Evolutionary conservation across 1,139 yeast species (phyloP).

Genomic region (Komagataea norvegica): DNA sequence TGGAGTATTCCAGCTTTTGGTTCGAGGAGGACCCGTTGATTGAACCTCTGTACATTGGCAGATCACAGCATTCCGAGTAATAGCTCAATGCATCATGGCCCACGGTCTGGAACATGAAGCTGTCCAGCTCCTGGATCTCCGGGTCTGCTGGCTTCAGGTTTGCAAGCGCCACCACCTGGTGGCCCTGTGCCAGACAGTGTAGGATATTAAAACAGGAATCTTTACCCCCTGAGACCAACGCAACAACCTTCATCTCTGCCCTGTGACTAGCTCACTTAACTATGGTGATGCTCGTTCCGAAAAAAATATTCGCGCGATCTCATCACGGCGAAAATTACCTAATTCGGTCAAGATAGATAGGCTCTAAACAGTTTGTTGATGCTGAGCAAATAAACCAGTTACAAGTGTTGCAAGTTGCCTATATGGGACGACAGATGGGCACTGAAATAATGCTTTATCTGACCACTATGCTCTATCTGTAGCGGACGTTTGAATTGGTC

Average conservation of each 20-base stretch:
- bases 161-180: constrained; percentile 78
- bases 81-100: constrained; percentile 75
- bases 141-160: constrained; percentile 63
- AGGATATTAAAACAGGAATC: constrained; percentile 88
- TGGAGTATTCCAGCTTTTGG: constrained; percentile 61
- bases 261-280: too few species aligned
- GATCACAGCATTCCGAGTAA: constrained; percentile 66
- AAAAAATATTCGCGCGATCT: too few species aligned
- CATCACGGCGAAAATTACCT: too few species aligned
- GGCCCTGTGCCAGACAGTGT: constrained; percentile 79
- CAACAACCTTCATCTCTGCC: constrained; percentile 90
- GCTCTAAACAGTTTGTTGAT: too few species aligned
- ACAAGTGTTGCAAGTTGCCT: too few species aligned
- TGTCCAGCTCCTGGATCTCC: constrained; percentile 64
- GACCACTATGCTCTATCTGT: too few species aligned
- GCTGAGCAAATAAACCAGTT: too few species aligned
- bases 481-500: too few species aligned
- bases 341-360: too few species aligned
- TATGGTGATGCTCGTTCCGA: too few species aligned
- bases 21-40: constrained; percentile 63
- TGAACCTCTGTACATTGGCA: constrained; percentile 72
- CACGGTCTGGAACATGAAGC: constrained; percentile 98
- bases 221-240: constrained; percentile 91
- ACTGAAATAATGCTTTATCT: too few species aligned
- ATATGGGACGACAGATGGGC: too few species aligned